Conservation (phyloP, 495 filamentous ascomycete species). For the Hypoxylon cercidicola region DNA sequence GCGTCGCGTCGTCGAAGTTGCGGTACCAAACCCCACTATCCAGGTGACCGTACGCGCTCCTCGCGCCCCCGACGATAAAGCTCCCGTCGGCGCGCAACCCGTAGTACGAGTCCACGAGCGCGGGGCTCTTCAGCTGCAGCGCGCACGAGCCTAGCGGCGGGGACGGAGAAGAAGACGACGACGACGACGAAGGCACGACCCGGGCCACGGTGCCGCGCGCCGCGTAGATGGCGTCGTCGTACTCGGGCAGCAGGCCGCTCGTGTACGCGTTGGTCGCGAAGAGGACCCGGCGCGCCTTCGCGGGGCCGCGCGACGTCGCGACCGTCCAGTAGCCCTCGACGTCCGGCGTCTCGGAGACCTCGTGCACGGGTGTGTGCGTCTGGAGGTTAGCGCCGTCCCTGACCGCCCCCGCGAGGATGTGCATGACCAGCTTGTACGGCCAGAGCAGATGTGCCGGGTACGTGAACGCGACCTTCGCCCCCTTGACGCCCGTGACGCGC, state of each 20-base stretch:
- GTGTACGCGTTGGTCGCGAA: constrained; percentile 74
- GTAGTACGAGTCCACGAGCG: constrained; percentile 51
- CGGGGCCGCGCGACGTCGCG: constrained; percentile 58
- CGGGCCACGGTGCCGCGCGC: constrained; percentile 53
- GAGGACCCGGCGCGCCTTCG: constrained; percentile 60
- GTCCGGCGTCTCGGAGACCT: constrained; percentile 34
- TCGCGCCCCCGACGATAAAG: constrained; percentile 64
- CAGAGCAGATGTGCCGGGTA: constrained; percentile 50
- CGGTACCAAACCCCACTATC: constrained; percentile 58
- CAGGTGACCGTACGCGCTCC: constrained; percentile 46
- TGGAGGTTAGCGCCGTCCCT: constrained; percentile 43
- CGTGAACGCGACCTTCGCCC: constrained; percentile 35
- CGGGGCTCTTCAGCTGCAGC: constrained; percentile 29
- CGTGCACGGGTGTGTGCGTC: constrained; percentile 44
- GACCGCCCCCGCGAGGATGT: constrained; percentile 60
- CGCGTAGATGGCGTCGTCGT: constrained; percentile 65
- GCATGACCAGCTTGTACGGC: constrained; percentile 70
- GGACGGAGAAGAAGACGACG: not conserved
- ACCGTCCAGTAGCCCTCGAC: constrained; percentile 55
- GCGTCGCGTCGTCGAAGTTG: constrained; percentile 59
- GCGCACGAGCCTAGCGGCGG: constrained; percentile 12
- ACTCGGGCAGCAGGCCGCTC: constrained; percentile 60
- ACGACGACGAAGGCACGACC: constrained; percentile 2
- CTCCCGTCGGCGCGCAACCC: constrained; percentile 62
- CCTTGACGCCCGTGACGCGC: constrained; percentile 24